A percentile compares a stretch with the other conserved stretches of the same genome.
Evolutionary conservation across 371 early-diverging fungal species (phyloP).

Genomic region (Phascolomyces articulosus): DNA sequence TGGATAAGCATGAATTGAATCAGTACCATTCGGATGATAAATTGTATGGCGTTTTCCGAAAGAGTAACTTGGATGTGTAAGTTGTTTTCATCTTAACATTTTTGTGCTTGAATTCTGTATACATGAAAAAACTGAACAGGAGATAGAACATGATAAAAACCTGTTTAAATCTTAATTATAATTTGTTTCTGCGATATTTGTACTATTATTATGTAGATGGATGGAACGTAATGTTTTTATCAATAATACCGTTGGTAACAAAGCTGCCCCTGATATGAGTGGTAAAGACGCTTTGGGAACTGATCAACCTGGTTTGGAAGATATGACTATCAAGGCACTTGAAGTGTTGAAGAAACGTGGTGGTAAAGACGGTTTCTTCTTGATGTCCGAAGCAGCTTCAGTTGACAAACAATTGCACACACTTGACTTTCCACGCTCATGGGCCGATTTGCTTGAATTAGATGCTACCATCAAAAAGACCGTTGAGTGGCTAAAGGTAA

Average conservation of each 20-base stretch:
- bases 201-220: too few relatives aligned
- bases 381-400: constrained; percentile 79
- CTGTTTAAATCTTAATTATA: too few relatives aligned
- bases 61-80: constrained; percentile 61
- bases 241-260: constrained; percentile 53
- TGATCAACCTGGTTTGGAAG: constrained; percentile 69
- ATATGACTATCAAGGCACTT: constrained; percentile 73
- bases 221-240: constrained; percentile 69
- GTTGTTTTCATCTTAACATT: constrained; percentile 5
- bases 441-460: constrained; percentile 72
- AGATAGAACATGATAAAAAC: too few relatives aligned
- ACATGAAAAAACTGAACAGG: too few relatives aligned
- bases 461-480: constrained; percentile 71
- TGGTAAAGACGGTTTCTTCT: constrained; percentile 72
- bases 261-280: constrained; percentile 51
- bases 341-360: constrained; percentile 64
- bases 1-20: constrained; percentile 52
- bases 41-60: constrained; percentile 73
- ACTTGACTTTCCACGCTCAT: constrained; percentile 74
- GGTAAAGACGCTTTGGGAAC: constrained; percentile 51
- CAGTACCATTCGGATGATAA: constrained; percentile 58
- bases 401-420: constrained; percentile 74
- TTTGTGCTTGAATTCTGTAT: background rate
- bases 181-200: background rate
- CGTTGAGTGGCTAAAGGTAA: constrained; percentile 58